Evolutionary conservation across 805 yeast genomes (phyloP), one percentile per base, ranked within the genome.

Genomic region (Myxozyma geophila): DNA sequence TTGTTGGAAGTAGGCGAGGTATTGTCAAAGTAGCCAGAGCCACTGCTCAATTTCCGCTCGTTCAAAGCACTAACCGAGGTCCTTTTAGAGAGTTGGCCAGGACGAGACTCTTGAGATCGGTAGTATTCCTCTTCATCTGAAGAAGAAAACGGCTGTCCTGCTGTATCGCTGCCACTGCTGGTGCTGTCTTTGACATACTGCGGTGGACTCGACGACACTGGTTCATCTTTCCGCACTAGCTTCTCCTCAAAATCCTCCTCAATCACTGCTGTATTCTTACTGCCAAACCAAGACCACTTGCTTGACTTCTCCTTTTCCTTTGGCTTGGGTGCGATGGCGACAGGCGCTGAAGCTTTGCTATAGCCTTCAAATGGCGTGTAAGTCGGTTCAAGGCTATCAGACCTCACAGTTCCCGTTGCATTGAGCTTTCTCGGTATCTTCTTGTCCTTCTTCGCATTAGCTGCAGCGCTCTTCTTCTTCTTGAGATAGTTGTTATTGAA

Each of bases 341-440:
- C 19, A 53, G 47, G 52, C 23, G 8, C 43, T 33, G 12, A 28
- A 17, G 5, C 28, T 3, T 5, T 5, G 5, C 28, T 5, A 5
- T 28, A 28, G 28, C 28, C 28, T 28, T 28, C 28, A 28, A 3
- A 28, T 28, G 59, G 52, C 23, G 9, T 36, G 46, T 36, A 48
- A 17, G 41, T 40, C 39, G 62, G 51, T 21, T 60, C 62, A 1
- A 60, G 58, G 13, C 58, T 19, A 41, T 54, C 62, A n/a, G 64
- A 49, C 21, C 58, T 19, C 7, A 63, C 28, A 7, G 60, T 39
- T 1, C 67, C 67, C 19, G 40, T 35, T 12, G 63, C 63, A 46
- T 63, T 52, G 12, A 63, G 56, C 37, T 54, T 58, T 17, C 67
- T 52, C 40, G 67, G 67, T 5, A 63, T 64, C 2, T 46, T 15